These are phyloP conservation scores for Phytophthora pseudosyringae DNA, from an alignment of 352 stramenopile species.

Conservation along the genomic window DNA sequence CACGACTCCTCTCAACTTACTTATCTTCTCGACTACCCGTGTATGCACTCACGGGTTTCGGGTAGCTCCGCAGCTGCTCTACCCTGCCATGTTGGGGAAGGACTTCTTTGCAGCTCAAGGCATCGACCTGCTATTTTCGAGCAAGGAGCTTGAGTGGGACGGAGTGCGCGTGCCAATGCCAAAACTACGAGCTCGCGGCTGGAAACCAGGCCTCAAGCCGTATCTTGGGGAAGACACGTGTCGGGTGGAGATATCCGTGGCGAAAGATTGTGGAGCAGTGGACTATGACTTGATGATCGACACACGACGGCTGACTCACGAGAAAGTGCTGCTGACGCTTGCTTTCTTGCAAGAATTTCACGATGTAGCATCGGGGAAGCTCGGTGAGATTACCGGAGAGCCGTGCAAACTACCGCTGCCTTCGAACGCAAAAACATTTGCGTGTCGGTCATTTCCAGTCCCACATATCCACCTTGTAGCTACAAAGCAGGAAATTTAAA, in stretches of 20 bases:
- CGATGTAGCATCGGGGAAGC: slow-evolving; percentile 1
- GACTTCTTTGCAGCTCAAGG: too few species aligned
- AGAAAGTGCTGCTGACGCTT: background rate
- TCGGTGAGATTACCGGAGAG: background rate
- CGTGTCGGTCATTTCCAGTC: background rate
- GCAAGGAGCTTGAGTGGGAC: too few species aligned
- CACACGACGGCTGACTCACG: background rate
- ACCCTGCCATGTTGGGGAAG: too few species aligned
- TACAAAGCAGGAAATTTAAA: background rate
- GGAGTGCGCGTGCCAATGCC: too few species aligned
- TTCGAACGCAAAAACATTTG: background rate
- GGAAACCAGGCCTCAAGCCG: background rate
- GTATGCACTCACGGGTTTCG: too few species aligned
- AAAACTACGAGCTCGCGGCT: too few species aligned
- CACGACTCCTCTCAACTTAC: too few species aligned
- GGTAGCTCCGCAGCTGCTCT: too few species aligned
- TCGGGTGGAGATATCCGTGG: slow-evolving; percentile 2
- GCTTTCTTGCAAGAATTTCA: slow-evolving; percentile 8
- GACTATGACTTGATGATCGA: background rate
- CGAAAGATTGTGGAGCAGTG: background rate
- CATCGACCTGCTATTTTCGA: too few species aligned
- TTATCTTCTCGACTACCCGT: too few species aligned
- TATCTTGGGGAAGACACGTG: background rate
- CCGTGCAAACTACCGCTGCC: background rate
- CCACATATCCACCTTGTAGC: slow-evolving; percentile 1